A percentile compares a stretch with the other conserved stretches of the same genome.
These are phyloP conservation scores for Eurotiales sp. DNA, from an alignment of 2,329 filamentous ascomycete genomes.

Conservation along the genomic window DNA sequence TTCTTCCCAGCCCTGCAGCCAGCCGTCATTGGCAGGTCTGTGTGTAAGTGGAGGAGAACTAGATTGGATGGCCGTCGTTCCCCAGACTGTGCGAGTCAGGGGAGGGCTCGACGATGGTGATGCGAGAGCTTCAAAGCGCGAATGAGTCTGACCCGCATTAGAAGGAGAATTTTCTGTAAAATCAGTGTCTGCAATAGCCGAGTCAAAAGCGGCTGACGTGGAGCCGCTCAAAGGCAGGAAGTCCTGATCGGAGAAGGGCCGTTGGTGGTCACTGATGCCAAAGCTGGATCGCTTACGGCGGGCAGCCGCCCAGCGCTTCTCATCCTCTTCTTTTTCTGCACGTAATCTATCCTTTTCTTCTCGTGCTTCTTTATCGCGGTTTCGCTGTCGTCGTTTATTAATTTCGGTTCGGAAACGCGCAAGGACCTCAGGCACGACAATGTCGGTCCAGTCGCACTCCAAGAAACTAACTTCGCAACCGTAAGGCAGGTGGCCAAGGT, in stretches of 20 bases:
- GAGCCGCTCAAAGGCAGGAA: slow-evolving; percentile 59
- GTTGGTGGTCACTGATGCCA: slow-evolving; percentile 32
- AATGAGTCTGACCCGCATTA: slow-evolving; percentile 26
- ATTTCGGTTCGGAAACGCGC: slow-evolving; percentile 73
- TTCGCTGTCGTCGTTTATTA: slow-evolving; percentile 68
- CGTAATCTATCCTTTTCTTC: slow-evolving; percentile 82
- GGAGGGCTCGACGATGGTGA: slow-evolving; percentile 79
- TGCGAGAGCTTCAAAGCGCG: slow-evolving; percentile 55
- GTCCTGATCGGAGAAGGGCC: slow-evolving; percentile 56
- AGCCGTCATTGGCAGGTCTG: slow-evolving; percentile 65
- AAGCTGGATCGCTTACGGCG: slow-evolving; percentile 58
- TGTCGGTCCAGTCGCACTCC: slow-evolving; percentile 93
- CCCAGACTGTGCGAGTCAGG: slow-evolving; percentile 80
- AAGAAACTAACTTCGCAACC: slow-evolving; percentile 90
- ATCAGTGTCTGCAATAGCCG: slow-evolving; percentile 27
- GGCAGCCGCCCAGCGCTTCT: slow-evolving; percentile 64
- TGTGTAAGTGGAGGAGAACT: slow-evolving; percentile 49
- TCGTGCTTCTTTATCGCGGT: slow-evolving; percentile 75
- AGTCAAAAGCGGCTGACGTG: slow-evolving; percentile 20
- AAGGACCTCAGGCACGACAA: slow-evolving; percentile 72
- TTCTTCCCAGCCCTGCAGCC: slow-evolving; percentile 79
- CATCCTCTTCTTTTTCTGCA: slow-evolving; percentile 74
- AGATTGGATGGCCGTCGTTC: slow-evolving; percentile 66
- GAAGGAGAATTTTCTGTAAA: slow-evolving; percentile 41
- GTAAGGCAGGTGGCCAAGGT: slow-evolving; percentile 78